A percentile compares a stretch with the other conserved stretches of the same genome.
Conservation (phyloP, 2,329 filamentous ascomycete species). For the Byssothecium circinans region DNA sequence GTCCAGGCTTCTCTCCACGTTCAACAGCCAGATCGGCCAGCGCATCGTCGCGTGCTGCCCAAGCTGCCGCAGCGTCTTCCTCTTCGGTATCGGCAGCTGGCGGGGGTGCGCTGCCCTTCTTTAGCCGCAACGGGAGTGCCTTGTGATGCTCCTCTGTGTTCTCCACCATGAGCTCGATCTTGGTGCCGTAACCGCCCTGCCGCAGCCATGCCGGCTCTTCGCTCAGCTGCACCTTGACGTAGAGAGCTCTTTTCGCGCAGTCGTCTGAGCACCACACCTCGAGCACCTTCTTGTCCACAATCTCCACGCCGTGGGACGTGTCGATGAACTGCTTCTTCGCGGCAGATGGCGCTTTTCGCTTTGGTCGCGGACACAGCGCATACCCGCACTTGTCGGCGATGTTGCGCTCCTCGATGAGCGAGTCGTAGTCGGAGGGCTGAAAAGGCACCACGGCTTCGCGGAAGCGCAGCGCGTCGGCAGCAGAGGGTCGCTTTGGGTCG, state of each 20-base stretch:
- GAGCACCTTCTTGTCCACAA: slow-evolving; percentile 71
- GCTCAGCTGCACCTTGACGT: slow-evolving; percentile 83
- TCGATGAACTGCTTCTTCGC: slow-evolving; percentile 66
- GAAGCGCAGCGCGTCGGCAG: slow-evolving; percentile 66
- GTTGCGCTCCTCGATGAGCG: slow-evolving; percentile 85
- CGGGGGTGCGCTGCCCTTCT: slow-evolving; percentile 13
- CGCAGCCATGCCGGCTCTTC: slow-evolving; percentile 86
- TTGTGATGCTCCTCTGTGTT: slow-evolving; percentile 30
- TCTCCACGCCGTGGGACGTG: slow-evolving; percentile 58
- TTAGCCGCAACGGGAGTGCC: slow-evolving; percentile 33
- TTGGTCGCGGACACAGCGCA: slow-evolving; percentile 70
- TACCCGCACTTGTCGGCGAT: slow-evolving; percentile 83
- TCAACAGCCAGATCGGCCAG: slow-evolving; percentile 48
- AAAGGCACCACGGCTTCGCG: slow-evolving; percentile 70
- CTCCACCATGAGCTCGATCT: slow-evolving; percentile 46
- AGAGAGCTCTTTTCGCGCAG: slow-evolving; percentile 79
- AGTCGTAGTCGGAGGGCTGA: slow-evolving; percentile 86
- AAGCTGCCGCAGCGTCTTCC: slow-evolving; percentile 35
- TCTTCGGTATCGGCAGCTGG: slow-evolving; percentile 28
- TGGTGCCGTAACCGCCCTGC: slow-evolving; percentile 50
- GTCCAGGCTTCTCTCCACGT: slow-evolving; percentile 46
- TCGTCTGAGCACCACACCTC: slow-evolving; percentile 85
- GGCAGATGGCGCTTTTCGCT: slow-evolving; percentile 55
- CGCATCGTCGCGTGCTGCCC: slow-evolving; percentile 38
- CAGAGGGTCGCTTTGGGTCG: slow-evolving; percentile 55